Percentiles rank a stretch among this genome's conserved stretches.
Conservation (phyloP, 2,329 filamentous ascomycete genomes). For the Fusarium sp. region DNA sequence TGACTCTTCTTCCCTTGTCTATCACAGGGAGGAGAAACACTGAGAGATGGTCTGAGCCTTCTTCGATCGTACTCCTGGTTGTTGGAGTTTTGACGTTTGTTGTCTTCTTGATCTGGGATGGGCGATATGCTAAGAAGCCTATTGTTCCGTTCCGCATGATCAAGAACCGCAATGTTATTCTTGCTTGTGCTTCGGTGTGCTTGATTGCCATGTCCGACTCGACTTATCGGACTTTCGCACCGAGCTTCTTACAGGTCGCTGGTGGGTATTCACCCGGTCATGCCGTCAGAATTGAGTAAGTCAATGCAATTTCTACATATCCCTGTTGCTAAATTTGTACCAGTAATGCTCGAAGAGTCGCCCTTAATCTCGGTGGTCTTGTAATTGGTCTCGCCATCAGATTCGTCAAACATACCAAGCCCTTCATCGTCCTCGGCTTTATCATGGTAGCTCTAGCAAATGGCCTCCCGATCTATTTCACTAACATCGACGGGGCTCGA, state of each 20-base stretch:
- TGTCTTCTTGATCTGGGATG: constrained; percentile 27
- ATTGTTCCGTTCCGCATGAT: constrained; percentile 38
- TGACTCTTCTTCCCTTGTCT: constrained; percentile 32
- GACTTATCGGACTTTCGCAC: constrained; percentile 26
- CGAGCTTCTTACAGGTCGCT: constrained; percentile 27
- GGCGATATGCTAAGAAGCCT: constrained; percentile 13
- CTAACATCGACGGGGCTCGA: constrained; percentile 21
- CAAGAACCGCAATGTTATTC: constrained; percentile 29
- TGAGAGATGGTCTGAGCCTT: constrained; percentile 24
- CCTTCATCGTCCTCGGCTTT: constrained; percentile 25
- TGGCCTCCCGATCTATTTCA: constrained; percentile 32
- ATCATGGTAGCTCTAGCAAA: constrained; percentile 28
- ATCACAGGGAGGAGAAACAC: constrained; percentile 32
- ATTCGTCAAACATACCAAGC: constrained; percentile 34
- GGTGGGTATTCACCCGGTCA: constrained; percentile 27
- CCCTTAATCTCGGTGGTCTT: constrained; percentile 25
- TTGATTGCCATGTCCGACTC: constrained; percentile 38
- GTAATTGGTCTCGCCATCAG: constrained; percentile 10
- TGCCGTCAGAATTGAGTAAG: constrained; percentile 25
- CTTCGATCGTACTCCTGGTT: constrained; percentile 27
- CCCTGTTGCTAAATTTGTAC: not conserved
- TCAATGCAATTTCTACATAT: accelerated
- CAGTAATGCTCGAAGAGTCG: constrained; percentile 24
- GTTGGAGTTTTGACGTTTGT: constrained; percentile 28
- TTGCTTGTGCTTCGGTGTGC: constrained; percentile 27